phyloP scores from a whole-genome alignment of 306 rosid genomes.

The Luffa acutangula region DNA sequence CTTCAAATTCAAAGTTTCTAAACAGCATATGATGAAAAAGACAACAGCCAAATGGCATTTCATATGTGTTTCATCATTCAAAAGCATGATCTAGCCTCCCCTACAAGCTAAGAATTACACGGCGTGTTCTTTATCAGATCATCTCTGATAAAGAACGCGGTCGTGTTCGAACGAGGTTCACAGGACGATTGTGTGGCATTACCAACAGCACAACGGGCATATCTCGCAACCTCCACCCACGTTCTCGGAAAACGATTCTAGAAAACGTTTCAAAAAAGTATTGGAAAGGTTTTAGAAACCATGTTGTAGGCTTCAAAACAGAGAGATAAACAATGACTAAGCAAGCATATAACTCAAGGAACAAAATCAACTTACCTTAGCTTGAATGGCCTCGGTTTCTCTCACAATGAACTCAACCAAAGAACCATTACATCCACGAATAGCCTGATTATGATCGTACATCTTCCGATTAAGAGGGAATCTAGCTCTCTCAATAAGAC shows the following conservation, averaged over 20 bases:
- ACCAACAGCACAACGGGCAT: not conserved
- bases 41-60: not conserved
- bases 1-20: not conserved
- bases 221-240: not conserved
- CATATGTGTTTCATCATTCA: not conserved
- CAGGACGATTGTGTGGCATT: not conserved
- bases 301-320: not conserved
- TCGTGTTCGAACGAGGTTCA: not conserved
- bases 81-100: not conserved
- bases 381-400: conserved; percentile 52
- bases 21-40: not conserved
- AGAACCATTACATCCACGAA: conserved; percentile 30
- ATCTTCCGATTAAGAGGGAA: conserved; percentile 45
- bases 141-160: not conserved
- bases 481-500: conserved; percentile 64
- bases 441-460: conserved; percentile 23
- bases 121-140: not conserved
- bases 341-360: not conserved
- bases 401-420: conserved; percentile 39
- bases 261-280: not conserved
- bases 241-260: not conserved
- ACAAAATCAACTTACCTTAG: conserved; percentile 34
- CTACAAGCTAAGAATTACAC: not conserved
- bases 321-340: not conserved
- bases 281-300: not conserved